Base-by-base conservation (phyloP, 2,329 filamentous ascomycete species). In the Fonsecaea multimorphosa region DNA sequence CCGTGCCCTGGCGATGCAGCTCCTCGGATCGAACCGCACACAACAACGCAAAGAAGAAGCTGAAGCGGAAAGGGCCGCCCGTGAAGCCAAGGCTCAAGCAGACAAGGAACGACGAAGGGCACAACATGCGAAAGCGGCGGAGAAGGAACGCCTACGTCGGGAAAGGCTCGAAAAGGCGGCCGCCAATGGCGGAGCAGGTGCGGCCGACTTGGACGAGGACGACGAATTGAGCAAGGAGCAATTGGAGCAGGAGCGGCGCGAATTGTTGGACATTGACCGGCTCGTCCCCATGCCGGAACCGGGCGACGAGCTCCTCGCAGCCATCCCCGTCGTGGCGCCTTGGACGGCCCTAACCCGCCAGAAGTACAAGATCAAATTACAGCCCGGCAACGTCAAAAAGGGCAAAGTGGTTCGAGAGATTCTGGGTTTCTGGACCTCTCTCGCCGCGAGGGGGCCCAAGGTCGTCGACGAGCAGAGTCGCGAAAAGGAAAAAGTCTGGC, bases 281-380 rank as follows among this genome's bases (percentile, higher is more conserved):
- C 86, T 98, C 29, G 87, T 96, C 0, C 93, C 93, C 16, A 89
- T 85, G 0, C 91, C 93, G 0, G 81, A 92, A 1, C 84, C 88
- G 0, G 93, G 92, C 12, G 95, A 99, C 75, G 92, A 96, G 75
- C 89, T 82, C 14, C 71, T 83, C 7, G 83, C 85, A 52, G 86
- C 85, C 0, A 83, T 89, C 56, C 85, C 87, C 1, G 80, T 89
- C 6, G 87, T 86, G 61, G 87, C 87, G 9, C 87, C 87, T 1
- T 89, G 87, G 87, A 79, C 81, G n/a, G 84, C 87, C 0, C 76
- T 89, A 61, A 79, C 79, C 1, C 86, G 86, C 63, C 91, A 90
- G 79, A 97, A 97, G 79, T 98, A 97, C 82, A 96, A 96, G 78
- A 91, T 89, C 61, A 99, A 99, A 82, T 78, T 99, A 72, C 95